Evolutionary conservation across 805 yeast species (phyloP), one percentile per base, ranked within the genome.

Genomic region (Jamesozyma spencerorum): DNA sequence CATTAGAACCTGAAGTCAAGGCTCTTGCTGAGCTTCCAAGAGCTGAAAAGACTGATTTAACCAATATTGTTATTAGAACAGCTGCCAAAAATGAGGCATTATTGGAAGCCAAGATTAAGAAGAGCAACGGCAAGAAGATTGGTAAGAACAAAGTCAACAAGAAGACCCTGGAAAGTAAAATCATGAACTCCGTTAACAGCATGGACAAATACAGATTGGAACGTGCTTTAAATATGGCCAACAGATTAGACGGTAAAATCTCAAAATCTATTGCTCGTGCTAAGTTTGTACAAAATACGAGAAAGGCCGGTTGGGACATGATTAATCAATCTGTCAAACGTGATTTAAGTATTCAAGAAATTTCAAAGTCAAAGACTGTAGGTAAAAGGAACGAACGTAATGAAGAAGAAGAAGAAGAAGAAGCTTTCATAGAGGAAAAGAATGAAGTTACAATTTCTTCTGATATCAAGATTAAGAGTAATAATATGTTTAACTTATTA

Each of bases 231-330:
- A 70, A 69, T 44, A 48, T 78, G 19, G 70, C 69, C 20, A 84
- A 81, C 27, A 70, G 71, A 36, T 63, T 81, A 39, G 70, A 75
- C 15, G 70, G 73, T 34, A 82, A 81, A 55, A 79, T 81, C 31
- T 74, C 74, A 47, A 77, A 75, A 49, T 77, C 85, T 47, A 72
- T 79, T 20, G 70, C 71, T 36, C 71, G 85, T 53, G 79, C 85
- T 18, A 78, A 69, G 50, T 73, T 66, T 48, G 77, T 81, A 22
- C 81, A 75, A 50, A 64, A 59, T 17, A 68, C 81, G 10, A 70
- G 92, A 59, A 81, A 80, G 57, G 64, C 84, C 0, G 80, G 76
- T 13, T 82, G 90, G 92, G 87, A 81, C 37, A 64, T 69, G 34
- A 79, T 80, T 40, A 82, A 81, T 54, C 65, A 71, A 43, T 57